Evolutionary conservation across 192 early-diverging fungal genomes (phyloP), one percentile per base, ranked within the genome.

Genomic region (Coemansia sp.): DNA sequence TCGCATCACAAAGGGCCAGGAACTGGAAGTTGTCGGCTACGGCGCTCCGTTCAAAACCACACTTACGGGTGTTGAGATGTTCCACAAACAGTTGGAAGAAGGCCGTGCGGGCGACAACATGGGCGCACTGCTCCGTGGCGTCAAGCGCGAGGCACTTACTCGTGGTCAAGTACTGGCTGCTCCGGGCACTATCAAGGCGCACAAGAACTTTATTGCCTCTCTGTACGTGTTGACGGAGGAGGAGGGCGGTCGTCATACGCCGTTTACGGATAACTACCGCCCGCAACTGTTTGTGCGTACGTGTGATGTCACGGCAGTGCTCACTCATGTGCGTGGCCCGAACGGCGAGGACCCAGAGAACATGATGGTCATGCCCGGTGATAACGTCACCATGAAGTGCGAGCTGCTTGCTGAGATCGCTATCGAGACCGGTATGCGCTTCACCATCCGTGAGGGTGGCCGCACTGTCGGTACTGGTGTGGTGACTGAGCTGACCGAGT

Each of bases 91-190:
- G 87, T 89, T 99, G 56, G 94, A 96, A 71, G 87, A 87, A 70
- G 97, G 93, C 70, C 90, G 96, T 77, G 93, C 97, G 61, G 95
- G 97, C 78, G 95, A 99, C 79, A 97, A 99, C 85, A 96, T 96
- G 86, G 95, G 97, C 57, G 92, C 93, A 28, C 87, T 97, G 51
- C 85, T 99, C 60, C 94, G 97, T 80, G 94, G 94, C 79, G 85
- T 99, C 36, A 96, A 97, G 89, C 90, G 95, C 70, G 97, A 99
- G 76, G 88, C 94, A 64, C 86, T 99, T 53, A 89, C 89, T 67
- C 91, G 94, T 64, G 97, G 97, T 57, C 93, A 95, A 74, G 95
- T 99, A 47, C 81, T 99, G 58, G 90, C 87, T 31, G 87, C 88
- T 46, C 94, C 95, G 40, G 95, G 95, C 17, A 88, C 91, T 55